Percentiles rank a stretch among this genome's conserved stretches.
phyloP scores from a whole-genome alignment of 148 eudicot species.

The Vaccinium vitisidaea region DNA sequence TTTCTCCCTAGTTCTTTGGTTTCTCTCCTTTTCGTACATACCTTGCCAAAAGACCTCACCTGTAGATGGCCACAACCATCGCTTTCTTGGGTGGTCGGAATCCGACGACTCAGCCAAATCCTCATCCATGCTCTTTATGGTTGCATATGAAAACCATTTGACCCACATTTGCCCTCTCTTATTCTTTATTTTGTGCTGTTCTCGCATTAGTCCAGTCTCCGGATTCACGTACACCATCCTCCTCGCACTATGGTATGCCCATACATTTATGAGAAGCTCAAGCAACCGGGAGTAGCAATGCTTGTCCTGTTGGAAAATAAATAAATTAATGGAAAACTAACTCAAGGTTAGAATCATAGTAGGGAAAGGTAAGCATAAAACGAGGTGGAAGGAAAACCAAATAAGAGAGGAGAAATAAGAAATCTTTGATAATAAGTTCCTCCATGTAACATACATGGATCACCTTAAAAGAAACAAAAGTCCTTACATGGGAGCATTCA shows the following conservation, averaged over 20 bases:
- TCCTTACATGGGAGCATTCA: not conserved
- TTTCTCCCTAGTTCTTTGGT: conserved; percentile 37
- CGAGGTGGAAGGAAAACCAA: not conserved
- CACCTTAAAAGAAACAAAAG: not conserved
- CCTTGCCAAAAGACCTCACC: conserved; percentile 92
- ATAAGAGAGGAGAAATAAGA: not conserved
- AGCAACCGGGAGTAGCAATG: conserved; percentile 87
- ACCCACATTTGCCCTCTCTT: conserved; percentile 84
- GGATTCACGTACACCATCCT: conserved; percentile 81
- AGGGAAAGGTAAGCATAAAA: not conserved
- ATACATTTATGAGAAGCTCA: conserved; percentile 78
- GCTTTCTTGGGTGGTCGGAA: conserved; percentile 42
- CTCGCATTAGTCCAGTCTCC: conserved; percentile 64
- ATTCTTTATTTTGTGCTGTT: conserved; percentile 59
- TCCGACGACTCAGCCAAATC: conserved; percentile 87
- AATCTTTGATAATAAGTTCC: not conserved
- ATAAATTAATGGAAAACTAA: not conserved
- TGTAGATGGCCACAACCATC: conserved; percentile 88
- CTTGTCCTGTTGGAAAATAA: conserved; percentile 63
- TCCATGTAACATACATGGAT: too few relatives aligned
- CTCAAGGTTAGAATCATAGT: not conserved
- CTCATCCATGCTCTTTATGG: conserved; percentile 86
- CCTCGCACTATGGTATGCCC: conserved; percentile 91
- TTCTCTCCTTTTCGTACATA: conserved; percentile 64
- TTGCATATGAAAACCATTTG: conserved; percentile 61